Evolutionary conservation across 2,329 filamentous ascomycete genomes (phyloP).

Genomic region (Parasarocladium wereldwijsianum): DNA sequence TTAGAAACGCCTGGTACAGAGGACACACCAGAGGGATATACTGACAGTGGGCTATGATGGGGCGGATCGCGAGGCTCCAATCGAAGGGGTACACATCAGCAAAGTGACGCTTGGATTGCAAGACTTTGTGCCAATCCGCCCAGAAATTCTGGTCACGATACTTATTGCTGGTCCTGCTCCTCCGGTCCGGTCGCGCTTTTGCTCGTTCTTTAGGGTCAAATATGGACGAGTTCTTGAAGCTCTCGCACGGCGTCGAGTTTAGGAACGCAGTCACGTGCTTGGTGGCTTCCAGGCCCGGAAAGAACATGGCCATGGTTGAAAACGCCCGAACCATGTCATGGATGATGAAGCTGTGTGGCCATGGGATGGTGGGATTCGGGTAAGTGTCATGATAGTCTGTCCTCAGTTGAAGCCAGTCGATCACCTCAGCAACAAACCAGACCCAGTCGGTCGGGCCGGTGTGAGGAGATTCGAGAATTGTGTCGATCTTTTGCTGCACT

Average conservation of each 20-base stretch:
- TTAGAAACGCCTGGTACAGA: conserved; percentile 3
- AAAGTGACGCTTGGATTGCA: conserved; percentile 5
- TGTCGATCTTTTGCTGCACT: conserved; percentile 8
- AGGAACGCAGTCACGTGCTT: conserved; percentile 9
- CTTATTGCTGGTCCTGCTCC: conserved; percentile 11
- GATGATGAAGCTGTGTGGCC: conserved; percentile 13
- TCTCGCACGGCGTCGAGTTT: conserved; percentile 7
- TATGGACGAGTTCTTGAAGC: conserved; percentile 8
- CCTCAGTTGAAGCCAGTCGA: conserved; percentile 11
- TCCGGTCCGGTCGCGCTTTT: conserved; percentile 10
- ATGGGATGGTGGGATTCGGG: conserved; percentile 8
- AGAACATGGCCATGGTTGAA: conserved; percentile 13
- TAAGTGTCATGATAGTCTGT: conserved; percentile 9
- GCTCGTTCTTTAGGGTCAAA: conserved; percentile 11
- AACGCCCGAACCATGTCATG: conserved; percentile 13
- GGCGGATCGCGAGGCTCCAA: conserved; percentile 13
- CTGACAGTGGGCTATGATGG: conserved; percentile 11
- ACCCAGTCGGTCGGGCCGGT: conserved; percentile 10
- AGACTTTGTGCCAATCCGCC: conserved; percentile 9
- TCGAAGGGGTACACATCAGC: conserved; percentile 12
- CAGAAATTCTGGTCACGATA: conserved; percentile 11
- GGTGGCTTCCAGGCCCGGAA: conserved; percentile 7
- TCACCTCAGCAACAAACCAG: conserved; percentile 10
- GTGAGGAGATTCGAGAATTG: conserved; percentile 7
- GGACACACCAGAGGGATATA: not conserved